phyloP scores from a whole-genome alignment of 1,284 basidiomycete genomes.

The Tilletia setariae region DNA sequence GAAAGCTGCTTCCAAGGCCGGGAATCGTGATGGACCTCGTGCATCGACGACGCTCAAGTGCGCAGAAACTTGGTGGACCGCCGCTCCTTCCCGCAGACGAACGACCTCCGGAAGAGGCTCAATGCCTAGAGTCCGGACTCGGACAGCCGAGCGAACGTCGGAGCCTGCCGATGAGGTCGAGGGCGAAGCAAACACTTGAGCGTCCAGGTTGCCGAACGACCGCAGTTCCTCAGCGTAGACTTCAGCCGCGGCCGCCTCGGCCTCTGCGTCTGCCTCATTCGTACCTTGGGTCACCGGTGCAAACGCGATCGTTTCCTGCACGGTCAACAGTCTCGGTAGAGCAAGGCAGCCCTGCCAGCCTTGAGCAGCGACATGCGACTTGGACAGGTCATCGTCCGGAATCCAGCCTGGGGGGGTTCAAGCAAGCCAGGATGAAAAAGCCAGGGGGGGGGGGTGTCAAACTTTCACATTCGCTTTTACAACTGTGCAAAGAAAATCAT shows the following conservation, averaged over 20 bases:
- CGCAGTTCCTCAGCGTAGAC: neutral
- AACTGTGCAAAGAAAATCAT: neutral
- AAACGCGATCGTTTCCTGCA: slow-evolving; percentile 12
- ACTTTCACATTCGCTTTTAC: too few species aligned
- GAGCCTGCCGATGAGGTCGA: neutral
- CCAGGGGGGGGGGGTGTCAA: neutral
- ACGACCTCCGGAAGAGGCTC: slow-evolving; percentile 27
- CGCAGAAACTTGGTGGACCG: neutral
- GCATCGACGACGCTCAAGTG: too few species aligned
- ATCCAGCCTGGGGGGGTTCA: slow-evolving; percentile 28
- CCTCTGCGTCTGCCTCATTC: too few species aligned
- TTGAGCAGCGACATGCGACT: slow-evolving; percentile 32
- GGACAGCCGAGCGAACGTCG: neutral
- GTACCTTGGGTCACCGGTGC: too few species aligned
- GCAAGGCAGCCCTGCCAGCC: slow-evolving; percentile 39
- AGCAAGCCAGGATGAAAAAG: neutral
- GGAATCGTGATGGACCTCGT: too few species aligned
- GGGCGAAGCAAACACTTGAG: too few species aligned
- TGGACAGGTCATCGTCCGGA: slow-evolving; percentile 37
- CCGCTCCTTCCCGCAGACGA: slow-evolving; percentile 22
- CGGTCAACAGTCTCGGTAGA: slow-evolving; percentile 34
- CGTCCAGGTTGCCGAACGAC: slow-evolving; percentile 3
- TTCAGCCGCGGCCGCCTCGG: neutral
- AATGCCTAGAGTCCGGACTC: slow-evolving; percentile 24
- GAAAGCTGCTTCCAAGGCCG: too few species aligned